A percentile compares a stretch with the other conserved stretches of the same genome.
Conservation (phyloP, 73 alveolate species). For the Paraurostyla sp. region DNA sequence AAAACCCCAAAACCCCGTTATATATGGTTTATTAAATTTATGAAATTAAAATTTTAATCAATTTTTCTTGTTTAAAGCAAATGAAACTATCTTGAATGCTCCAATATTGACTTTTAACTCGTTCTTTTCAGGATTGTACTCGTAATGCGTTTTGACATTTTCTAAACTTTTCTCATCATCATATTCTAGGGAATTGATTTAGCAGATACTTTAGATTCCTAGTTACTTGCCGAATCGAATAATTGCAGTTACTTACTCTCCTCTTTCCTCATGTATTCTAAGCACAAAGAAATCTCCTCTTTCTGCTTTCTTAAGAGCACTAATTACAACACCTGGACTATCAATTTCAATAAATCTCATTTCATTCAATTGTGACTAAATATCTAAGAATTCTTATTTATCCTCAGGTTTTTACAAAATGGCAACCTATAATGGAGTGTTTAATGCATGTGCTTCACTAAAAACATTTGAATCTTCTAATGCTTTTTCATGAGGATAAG, state of each 20-base stretch:
- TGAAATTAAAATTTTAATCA: not conserved
- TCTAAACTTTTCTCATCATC: not conserved
- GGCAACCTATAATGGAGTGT: constrained; percentile 29
- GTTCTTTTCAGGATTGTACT: not conserved
- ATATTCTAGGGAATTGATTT: not conserved
- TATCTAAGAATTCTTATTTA: constrained; percentile 10
- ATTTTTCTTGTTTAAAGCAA: not conserved
- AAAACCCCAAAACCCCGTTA: too few relatives aligned
- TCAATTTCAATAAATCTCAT: constrained; percentile 32
- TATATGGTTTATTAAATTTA: not conserved
- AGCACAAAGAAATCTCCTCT: constrained; percentile 29
- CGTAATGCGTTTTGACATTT: not conserved
- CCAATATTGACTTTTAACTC: constrained; percentile 1
- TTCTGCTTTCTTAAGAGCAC: constrained; percentile 57
- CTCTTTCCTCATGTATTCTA: constrained; percentile 49
- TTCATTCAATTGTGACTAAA: not conserved
- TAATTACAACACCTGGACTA: constrained; percentile 13
- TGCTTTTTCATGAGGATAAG: constrained; percentile 31
- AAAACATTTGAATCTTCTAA: constrained; percentile 37
- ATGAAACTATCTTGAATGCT: constrained; percentile 1
- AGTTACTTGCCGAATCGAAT: not conserved
- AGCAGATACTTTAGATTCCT: not conserved
- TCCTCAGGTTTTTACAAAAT: not conserved
- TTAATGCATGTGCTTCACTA: constrained; percentile 27
- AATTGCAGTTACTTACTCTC: constrained; percentile 33